Evolutionary conservation across 2,329 filamentous ascomycete genomes (phyloP).

Genomic region (Fusarium sp.): DNA sequence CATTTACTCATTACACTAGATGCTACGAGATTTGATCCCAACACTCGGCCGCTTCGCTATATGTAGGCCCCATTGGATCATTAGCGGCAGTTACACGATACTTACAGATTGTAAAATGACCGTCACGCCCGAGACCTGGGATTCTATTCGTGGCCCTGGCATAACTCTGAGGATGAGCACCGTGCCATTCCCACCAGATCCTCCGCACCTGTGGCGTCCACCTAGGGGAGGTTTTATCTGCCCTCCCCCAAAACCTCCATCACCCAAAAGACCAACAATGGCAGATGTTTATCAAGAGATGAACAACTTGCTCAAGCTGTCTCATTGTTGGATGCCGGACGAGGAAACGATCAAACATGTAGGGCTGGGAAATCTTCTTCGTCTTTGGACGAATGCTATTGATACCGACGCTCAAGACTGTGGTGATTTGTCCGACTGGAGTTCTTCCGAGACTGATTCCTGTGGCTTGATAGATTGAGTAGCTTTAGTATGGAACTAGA

Average conservation of each 20-base stretch:
- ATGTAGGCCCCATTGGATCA: fast-evolving
- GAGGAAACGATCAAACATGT: background rate
- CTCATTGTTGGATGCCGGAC: fast-evolving
- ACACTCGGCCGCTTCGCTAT: no score
- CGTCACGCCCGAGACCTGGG: background rate
- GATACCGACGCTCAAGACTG: background rate
- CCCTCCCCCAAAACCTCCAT: no score
- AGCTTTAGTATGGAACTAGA: background rate
- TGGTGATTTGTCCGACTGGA: background rate
- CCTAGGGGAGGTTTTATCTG: no score
- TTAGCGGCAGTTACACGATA: background rate
- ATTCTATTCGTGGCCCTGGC: constrained; percentile 4
- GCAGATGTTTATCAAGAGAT: background rate
- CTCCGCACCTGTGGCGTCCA: no score
- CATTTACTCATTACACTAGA: background rate
- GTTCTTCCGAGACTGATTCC: background rate
- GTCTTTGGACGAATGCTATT: constrained; percentile 12
- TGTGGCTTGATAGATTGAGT: fast-evolving
- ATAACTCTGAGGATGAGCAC: background rate
- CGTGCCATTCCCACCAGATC: no score
- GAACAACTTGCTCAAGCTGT: background rate
- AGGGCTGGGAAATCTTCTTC: background rate
- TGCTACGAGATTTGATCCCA: background rate
- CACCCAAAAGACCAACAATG: background rate
- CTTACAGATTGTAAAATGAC: background rate